Evolutionary conservation across 2,329 filamentous ascomycete genomes (phyloP).

Genomic region (Ophiostoma ips): DNA sequence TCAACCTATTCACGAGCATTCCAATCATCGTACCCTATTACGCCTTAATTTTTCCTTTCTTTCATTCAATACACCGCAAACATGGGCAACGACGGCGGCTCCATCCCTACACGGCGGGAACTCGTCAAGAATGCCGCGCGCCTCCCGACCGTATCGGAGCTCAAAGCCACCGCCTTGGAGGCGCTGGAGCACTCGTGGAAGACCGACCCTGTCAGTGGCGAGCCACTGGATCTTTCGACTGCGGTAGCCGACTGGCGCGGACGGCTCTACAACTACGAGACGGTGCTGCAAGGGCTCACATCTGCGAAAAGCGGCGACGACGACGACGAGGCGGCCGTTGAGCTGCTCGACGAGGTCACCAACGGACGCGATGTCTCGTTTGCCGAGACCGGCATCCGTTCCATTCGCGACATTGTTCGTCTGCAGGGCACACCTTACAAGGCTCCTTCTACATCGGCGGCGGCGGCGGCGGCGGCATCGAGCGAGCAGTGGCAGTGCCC

Average conservation of each 20-base stretch:
- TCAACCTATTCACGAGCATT: background rate
- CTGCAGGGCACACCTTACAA: slow-evolving; percentile 52
- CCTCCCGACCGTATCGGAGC: slow-evolving; percentile 64
- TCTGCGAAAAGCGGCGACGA: slow-evolving; percentile 32
- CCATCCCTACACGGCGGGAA: slow-evolving; percentile 88
- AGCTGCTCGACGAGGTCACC: slow-evolving; percentile 16
- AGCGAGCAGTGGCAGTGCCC: slow-evolving; percentile 61
- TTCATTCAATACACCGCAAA: background rate
- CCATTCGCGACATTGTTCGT: slow-evolving; percentile 74
- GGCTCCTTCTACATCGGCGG: slow-evolving; percentile 6
- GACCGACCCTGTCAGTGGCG: slow-evolving; percentile 73
- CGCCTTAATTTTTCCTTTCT: background rate
- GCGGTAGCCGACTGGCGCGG: slow-evolving; percentile 77
- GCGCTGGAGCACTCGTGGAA: slow-evolving; percentile 77
- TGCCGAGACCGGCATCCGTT: slow-evolving; percentile 50
- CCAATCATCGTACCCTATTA: background rate
- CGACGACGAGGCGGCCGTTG: slow-evolving; percentile 26
- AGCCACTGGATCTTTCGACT: slow-evolving; percentile 51
- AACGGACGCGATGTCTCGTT: slow-evolving; percentile 24
- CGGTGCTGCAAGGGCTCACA: slow-evolving; percentile 52
- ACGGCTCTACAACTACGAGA: slow-evolving; percentile 88
- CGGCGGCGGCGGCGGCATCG: slow-evolving; percentile 24
- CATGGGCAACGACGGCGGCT: slow-evolving; percentile 98
- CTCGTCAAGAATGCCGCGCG: slow-evolving; percentile 89
- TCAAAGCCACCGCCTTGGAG: slow-evolving; percentile 80